Percentiles rank a stretch among this genome's conserved stretches.
These are phyloP conservation scores for Saccharomyces hybrid DNA, from an alignment of 1,139 yeast species.

Conservation along the genomic window DNA sequence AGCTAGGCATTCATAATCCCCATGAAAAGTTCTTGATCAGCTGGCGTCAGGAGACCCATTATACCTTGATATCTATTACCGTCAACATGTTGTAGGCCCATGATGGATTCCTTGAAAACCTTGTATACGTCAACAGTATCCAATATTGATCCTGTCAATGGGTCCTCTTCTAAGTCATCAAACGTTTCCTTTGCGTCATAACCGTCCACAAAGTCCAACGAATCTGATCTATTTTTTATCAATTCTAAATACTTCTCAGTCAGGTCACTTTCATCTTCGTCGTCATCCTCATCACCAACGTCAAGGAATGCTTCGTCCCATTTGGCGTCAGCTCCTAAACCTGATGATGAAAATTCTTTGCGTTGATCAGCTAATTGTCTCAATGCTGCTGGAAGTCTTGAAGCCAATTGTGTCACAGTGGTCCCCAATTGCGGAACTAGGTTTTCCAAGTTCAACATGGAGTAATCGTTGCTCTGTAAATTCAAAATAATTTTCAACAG, in stretches of 20 bases:
- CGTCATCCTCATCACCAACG: conserved; percentile 38
- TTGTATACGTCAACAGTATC: conserved; percentile 63
- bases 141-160: conserved; percentile 67
- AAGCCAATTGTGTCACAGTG: conserved; percentile 44
- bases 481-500: conserved; percentile 44
- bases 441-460: conserved; percentile 23
- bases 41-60: conserved; percentile 29
- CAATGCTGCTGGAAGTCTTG: conserved; percentile 63
- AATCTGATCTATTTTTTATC: conserved; percentile 40
- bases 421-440: conserved; percentile 37
- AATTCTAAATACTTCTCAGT: conserved; percentile 35
- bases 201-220: conserved; percentile 34
- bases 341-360: conserved; percentile 40
- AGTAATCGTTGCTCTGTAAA: conserved; percentile 27
- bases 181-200: conserved; percentile 38
- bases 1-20: conserved; percentile 22
- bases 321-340: conserved; percentile 33
- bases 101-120: conserved; percentile 39
- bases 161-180: conserved; percentile 68
- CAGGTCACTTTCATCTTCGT: conserved; percentile 34
- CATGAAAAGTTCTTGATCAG: conserved; percentile 32
- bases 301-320: conserved; percentile 26
- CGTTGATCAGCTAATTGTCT: conserved; percentile 56
- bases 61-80: conserved; percentile 32
- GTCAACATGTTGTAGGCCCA: conserved; percentile 31